Evolutionary conservation across 2,329 filamentous ascomycete species (phyloP).

Genomic region (Ceratocystis cacaofunesta): DNA sequence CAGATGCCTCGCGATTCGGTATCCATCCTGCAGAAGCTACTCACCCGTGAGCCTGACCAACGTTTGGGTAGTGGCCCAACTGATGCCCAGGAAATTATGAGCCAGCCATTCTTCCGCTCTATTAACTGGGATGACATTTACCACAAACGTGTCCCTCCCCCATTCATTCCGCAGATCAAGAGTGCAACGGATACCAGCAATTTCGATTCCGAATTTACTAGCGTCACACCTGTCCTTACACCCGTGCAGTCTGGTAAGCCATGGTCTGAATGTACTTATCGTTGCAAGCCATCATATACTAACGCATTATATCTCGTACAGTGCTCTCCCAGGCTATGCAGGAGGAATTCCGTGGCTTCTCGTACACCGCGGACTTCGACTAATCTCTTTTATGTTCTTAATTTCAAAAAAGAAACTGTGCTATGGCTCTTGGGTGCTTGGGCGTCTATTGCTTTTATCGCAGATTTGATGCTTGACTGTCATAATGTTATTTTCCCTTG

Average conservation of each 20-base stretch:
- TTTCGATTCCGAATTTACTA: constrained; percentile 97
- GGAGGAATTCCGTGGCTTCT: constrained; percentile 98
- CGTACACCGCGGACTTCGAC: constrained; percentile 85
- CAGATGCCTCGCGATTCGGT: constrained; percentile 98
- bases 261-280: not conserved
- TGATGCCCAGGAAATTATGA: constrained; percentile 97
- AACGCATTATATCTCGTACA: constrained; percentile 25
- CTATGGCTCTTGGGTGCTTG: not conserved
- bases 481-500: not conserved
- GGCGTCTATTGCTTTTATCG: too few relatives aligned
- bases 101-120: constrained; percentile 92
- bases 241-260: constrained; percentile 88
- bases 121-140: constrained; percentile 99
- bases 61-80: constrained; percentile 88
- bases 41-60: constrained; percentile 87
- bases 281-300: not conserved
- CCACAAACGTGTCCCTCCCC: constrained; percentile 78
- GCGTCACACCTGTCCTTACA: constrained; percentile 90
- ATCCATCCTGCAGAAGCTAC: constrained; percentile 90
- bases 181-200: constrained; percentile 97
- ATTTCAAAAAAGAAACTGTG: not conserved
- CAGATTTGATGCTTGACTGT: not conserved
- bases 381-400: constrained; percentile 26
- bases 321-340: constrained; percentile 98
- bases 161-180: constrained; percentile 80